Percentiles rank a stretch among this genome's conserved stretches.
Conservation (phyloP, 2,329 filamentous ascomycete species). For the Fusarium zealandicum region DNA sequence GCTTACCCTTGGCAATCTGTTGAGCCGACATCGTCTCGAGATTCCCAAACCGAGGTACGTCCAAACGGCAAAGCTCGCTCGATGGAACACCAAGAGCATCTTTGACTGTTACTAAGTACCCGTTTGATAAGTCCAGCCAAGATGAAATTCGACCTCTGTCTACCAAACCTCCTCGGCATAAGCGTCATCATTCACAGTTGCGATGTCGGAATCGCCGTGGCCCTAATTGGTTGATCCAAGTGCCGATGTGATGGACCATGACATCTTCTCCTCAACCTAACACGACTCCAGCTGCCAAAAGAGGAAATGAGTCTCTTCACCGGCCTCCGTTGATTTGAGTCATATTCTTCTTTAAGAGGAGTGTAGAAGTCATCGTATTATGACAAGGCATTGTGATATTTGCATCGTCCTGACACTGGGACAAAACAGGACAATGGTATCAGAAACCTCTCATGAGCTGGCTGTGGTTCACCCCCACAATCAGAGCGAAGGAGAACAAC, state of each 20-base stretch:
- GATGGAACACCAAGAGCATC: no score
- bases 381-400: neutral
- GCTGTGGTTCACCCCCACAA: conserved; percentile 3
- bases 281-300: conserved; percentile 10
- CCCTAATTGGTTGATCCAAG: conserved; percentile 24
- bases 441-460: conserved; percentile 23
- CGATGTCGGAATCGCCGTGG: conserved; percentile 33
- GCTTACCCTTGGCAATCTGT: no score
- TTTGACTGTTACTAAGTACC: no score
- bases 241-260: conserved; percentile 13
- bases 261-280: conserved; percentile 20
- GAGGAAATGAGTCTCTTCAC: conserved; percentile 19
- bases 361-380: neutral
- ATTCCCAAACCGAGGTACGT: no score
- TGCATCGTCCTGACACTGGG: neutral
- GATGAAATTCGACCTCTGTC: no score
- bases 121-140: no score
- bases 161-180: no score
- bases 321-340: conserved; percentile 16
- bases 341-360: neutral
- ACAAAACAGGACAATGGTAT: conserved; percentile 10
- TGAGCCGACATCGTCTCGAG: no score
- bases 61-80: no score
- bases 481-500: neutral
- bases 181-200: neutral